Conservation (phyloP, 1,139 yeast species). For the Magnusiomyces paraingens region DNA sequence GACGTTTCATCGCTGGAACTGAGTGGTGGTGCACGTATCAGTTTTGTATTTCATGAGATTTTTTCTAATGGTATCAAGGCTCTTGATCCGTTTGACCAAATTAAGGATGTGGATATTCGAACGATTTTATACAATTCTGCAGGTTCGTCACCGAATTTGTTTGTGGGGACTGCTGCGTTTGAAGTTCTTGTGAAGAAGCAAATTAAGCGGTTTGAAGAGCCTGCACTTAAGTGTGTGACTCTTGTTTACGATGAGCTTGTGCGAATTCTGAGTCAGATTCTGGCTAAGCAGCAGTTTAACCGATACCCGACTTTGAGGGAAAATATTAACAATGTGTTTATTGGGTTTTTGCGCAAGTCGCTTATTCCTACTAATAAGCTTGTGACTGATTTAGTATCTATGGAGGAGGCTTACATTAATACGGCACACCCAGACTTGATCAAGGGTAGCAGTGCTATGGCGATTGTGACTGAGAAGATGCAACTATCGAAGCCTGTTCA, state of each 20-base stretch:
- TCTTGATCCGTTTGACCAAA: slow-evolving; percentile 94
- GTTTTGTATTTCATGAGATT: slow-evolving; percentile 95
- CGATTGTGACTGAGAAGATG: slow-evolving; percentile 83
- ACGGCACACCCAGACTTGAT: slow-evolving; percentile 97
- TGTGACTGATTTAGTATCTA: slow-evolving; percentile 69
- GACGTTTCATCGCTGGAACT: slow-evolving; percentile 78
- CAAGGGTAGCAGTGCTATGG: slow-evolving; percentile 94
- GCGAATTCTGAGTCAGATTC: slow-evolving; percentile 78
- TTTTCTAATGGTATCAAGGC: slow-evolving; percentile 90
- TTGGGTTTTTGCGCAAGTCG: slow-evolving; percentile 73
- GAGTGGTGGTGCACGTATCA: slow-evolving; percentile 96
- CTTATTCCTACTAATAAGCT: slow-evolving; percentile 80
- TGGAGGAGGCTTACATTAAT: slow-evolving; percentile 91
- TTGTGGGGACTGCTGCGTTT: slow-evolving; percentile 96
- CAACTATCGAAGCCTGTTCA: slow-evolving; percentile 76
- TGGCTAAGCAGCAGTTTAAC: slow-evolving; percentile 71
- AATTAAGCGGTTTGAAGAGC: slow-evolving; percentile 91
- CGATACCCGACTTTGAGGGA: slow-evolving; percentile 91
- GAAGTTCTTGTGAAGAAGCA: slow-evolving; percentile 96
- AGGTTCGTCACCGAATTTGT: slow-evolving; percentile 95
- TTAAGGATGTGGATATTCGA: slow-evolving; percentile 92
- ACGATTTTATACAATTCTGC: slow-evolving; percentile 91
- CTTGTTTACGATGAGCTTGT: slow-evolving; percentile 92
- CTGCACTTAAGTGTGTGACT: slow-evolving; percentile 79
- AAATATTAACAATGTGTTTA: slow-evolving; percentile 70